Percentiles rank a stretch among this genome's conserved stretches.
These are phyloP conservation scores for Aspergillus sp. DNA, from an alignment of 2,329 filamentous ascomycete genomes.

Conservation along the genomic window DNA sequence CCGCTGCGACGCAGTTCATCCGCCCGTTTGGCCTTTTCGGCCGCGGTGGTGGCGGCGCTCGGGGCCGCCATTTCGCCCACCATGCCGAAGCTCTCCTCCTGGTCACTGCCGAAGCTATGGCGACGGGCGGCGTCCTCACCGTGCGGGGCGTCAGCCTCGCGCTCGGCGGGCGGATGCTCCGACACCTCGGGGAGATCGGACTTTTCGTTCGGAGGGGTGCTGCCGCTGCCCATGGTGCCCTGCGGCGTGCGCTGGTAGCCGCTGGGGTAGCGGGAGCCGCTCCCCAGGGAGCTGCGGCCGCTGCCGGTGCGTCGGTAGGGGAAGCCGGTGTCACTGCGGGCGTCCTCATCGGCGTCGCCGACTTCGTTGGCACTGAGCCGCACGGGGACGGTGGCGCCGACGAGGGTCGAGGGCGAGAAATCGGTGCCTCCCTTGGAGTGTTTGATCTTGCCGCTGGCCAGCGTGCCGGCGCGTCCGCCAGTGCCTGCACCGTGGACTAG, in stretches of 20 bases:
- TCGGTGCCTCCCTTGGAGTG: constrained; percentile 78
- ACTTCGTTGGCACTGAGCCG: constrained; percentile 94
- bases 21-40: constrained; percentile 40
- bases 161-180: constrained; percentile 36
- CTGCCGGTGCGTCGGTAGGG: constrained; percentile 57
- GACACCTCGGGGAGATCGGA: constrained; percentile 42
- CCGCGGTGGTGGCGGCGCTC: constrained; percentile 37
- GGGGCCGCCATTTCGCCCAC: constrained; percentile 52
- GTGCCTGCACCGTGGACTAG: constrained; percentile 67
- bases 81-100: constrained; percentile 56
- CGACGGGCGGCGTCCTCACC: constrained; percentile 27
- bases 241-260: constrained; percentile 43
- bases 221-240: constrained; percentile 50
- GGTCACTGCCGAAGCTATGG: constrained; percentile 35
- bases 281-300: constrained; percentile 57
- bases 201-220: constrained; percentile 51
- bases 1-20: constrained; percentile 47
- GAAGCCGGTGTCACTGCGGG: constrained; percentile 37
- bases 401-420: constrained; percentile 73
- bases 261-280: constrained; percentile 43
- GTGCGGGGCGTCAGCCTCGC: constrained; percentile 24
- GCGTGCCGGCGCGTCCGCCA: constrained; percentile 61
- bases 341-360: constrained; percentile 76
- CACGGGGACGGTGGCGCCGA: constrained; percentile 81
- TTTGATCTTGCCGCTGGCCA: constrained; percentile 75